phyloP scores from a whole-genome alignment of 805 yeast species.

The Metschnikowia aberdeeniae region DNA sequence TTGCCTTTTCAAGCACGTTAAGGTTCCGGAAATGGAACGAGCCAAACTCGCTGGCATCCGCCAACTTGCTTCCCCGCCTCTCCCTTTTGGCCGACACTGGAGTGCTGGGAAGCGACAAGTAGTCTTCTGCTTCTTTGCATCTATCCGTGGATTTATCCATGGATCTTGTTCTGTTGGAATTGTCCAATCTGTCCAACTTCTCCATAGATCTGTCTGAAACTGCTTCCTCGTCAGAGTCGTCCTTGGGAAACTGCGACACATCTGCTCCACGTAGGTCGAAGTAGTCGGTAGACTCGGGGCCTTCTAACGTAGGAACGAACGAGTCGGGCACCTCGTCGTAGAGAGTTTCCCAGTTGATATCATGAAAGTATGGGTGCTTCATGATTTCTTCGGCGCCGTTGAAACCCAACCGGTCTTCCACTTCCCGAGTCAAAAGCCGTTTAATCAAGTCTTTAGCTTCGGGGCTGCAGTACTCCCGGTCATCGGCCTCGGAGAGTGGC shows the following conservation, averaged over 20 bases:
- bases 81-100: slow-evolving; percentile 45
- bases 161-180: too few species aligned
- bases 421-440: slow-evolving; percentile 59
- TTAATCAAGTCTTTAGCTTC: slow-evolving; percentile 72
- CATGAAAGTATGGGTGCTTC: slow-evolving; percentile 70
- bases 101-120: slow-evolving; percentile 19
- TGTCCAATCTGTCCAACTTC: slow-evolving; percentile 5
- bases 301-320: slow-evolving; percentile 72
- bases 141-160: not conserved
- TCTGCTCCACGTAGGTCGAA: slow-evolving; percentile 90
- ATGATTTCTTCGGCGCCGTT: slow-evolving; percentile 77
- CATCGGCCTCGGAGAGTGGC: slow-evolving; percentile 50
- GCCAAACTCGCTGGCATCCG: slow-evolving; percentile 81
- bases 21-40: slow-evolving; percentile 86
- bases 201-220: slow-evolving; percentile 4
- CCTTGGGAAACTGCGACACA: slow-evolving; percentile 55
- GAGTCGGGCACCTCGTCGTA: slow-evolving; percentile 65
- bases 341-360: slow-evolving; percentile 69
- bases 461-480: slow-evolving; percentile 48
- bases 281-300: slow-evolving; percentile 87
- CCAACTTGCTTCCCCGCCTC: slow-evolving; percentile 66
- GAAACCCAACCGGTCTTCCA: slow-evolving; percentile 66
- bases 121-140: slow-evolving; percentile 5
- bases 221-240: slow-evolving; percentile 35
- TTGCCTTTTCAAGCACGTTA: slow-evolving; percentile 87